These are phyloP conservation scores for Zelopaecilomyces penicillatus DNA, from an alignment of 2,329 filamentous ascomycete genomes.

Conservation along the genomic window DNA sequence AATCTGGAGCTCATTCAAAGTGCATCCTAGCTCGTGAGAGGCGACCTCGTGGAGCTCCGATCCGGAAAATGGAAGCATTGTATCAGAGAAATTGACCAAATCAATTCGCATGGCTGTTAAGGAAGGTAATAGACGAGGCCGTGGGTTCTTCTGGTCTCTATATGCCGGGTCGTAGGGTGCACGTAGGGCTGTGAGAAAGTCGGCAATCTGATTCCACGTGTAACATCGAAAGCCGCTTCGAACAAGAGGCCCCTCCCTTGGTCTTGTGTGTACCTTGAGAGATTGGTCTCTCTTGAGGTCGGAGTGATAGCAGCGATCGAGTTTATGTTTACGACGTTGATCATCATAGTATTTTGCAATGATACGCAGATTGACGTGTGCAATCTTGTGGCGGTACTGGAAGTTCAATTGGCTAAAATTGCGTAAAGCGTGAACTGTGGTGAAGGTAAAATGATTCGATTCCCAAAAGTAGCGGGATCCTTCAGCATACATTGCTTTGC, in stretches of 20 bases:
- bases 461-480: constrained; percentile 42
- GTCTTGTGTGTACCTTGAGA: constrained; percentile 34
- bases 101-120: constrained; percentile 42
- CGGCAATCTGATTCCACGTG: constrained; percentile 44
- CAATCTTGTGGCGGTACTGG: constrained; percentile 34
- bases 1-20: constrained; percentile 43
- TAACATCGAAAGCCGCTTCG: constrained; percentile 47
- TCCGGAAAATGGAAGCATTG: constrained; percentile 36
- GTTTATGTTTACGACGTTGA: constrained; percentile 32
- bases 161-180: constrained; percentile 38
- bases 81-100: constrained; percentile 45
- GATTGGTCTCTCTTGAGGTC: constrained; percentile 32
- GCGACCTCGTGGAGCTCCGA: constrained; percentile 43
- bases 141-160: constrained; percentile 24
- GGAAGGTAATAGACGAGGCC: constrained; percentile 38
- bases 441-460: constrained; percentile 47
- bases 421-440: constrained; percentile 39
- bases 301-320: constrained; percentile 34
- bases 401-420: constrained; percentile 39
- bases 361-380: constrained; percentile 41
- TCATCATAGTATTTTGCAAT: constrained; percentile 50
- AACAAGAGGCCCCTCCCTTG: constrained; percentile 36
- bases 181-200: constrained; percentile 43
- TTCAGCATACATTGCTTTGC: constrained; percentile 40
- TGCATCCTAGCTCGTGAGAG: constrained; percentile 45